Evolutionary conservation across 306 rosid genomes (phyloP), one percentile per base, ranked within the genome.

Genomic region (Quercus agrifolia): DNA sequence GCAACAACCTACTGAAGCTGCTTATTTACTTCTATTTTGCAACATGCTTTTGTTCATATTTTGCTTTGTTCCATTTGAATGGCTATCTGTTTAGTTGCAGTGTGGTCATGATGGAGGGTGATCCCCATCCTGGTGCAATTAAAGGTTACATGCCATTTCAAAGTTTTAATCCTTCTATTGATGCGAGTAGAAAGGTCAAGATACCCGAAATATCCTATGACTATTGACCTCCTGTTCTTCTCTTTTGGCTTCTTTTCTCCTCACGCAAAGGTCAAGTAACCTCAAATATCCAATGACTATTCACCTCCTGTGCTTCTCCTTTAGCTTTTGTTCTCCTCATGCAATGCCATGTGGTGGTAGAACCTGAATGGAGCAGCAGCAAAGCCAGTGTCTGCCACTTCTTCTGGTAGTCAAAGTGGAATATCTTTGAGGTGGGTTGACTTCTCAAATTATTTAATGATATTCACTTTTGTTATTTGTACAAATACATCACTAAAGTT

Each of bases 61-160:
- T 80, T 35, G 52, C 15, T 35, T 74, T 56, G 19, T 33, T 38
- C 70, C 20, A 66, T 35, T 31, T 72, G 75, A 31, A n/a, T 64
- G 56, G 66, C 56, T 35, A 75, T 77, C 66, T 55, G 38, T 28
- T 35, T 54, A 46, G 78, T 57, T 80, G 81, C 81, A 95, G 97
- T 86, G 88, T 88, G 74, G 91, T 96, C 70, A 78, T 91, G 82
- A 80, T 89, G 86, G 98, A 93, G 88, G 97, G 93, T 33, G 97
- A 96, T 85, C 97, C 99, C 56, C 92, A 79, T 80, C 99, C 98
- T 4, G 97, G 93, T 49, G 93, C 88, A 33, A 54, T 74, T 75
- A 89, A 82, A 78, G 99, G 98, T 57, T 91, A 94, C 25, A 89
- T 93, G 93, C 90, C 98, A 19, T 93, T 96, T 84, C 90, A 83